Evolutionary conservation across 2,329 filamentous ascomycete genomes (phyloP).

Genomic region (Scedosporium dehoogii): DNA sequence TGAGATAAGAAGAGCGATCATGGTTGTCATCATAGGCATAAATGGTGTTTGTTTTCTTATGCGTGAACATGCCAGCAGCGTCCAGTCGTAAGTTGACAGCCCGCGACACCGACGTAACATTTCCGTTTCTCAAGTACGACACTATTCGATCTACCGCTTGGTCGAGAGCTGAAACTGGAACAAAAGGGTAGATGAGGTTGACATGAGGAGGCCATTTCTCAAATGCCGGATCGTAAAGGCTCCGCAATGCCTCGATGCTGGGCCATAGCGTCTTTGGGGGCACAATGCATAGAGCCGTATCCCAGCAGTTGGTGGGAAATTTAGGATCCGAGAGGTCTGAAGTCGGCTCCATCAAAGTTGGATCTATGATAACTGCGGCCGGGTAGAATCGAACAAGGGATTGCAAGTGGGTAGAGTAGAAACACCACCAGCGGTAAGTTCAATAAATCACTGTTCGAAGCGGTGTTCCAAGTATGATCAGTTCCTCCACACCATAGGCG

Average conservation of each 20-base stretch:
- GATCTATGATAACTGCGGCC: not conserved
- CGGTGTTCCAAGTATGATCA: too few species aligned
- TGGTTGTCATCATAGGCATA: constrained; percentile 27
- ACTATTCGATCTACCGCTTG: constrained; percentile 30
- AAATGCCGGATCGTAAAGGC: constrained; percentile 52
- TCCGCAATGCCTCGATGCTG: constrained; percentile 43
- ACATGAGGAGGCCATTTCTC: constrained; percentile 57
- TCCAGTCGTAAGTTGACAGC: constrained; percentile 24
- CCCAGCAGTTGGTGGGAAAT: constrained; percentile 26
- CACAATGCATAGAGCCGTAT: constrained; percentile 52
- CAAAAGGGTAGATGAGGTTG: constrained; percentile 59
- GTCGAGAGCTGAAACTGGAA: constrained; percentile 34
- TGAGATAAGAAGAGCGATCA: constrained; percentile 15
- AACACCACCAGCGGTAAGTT: too few species aligned
- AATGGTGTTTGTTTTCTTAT: constrained; percentile 40
- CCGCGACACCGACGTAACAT: constrained; percentile 10
- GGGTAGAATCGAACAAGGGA: not conserved
- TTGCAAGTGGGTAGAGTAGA: too few species aligned
- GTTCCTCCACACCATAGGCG: too few species aligned
- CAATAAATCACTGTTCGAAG: too few species aligned
- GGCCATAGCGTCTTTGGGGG: constrained; percentile 38
- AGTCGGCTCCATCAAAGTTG: constrained; percentile 5
- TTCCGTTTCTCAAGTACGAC: constrained; percentile 17
- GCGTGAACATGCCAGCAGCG: constrained; percentile 34
- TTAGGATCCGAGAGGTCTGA: constrained; percentile 12